Conservation (phyloP, 2,329 filamentous ascomycete genomes). For the Fusarium kyushuense region DNA sequence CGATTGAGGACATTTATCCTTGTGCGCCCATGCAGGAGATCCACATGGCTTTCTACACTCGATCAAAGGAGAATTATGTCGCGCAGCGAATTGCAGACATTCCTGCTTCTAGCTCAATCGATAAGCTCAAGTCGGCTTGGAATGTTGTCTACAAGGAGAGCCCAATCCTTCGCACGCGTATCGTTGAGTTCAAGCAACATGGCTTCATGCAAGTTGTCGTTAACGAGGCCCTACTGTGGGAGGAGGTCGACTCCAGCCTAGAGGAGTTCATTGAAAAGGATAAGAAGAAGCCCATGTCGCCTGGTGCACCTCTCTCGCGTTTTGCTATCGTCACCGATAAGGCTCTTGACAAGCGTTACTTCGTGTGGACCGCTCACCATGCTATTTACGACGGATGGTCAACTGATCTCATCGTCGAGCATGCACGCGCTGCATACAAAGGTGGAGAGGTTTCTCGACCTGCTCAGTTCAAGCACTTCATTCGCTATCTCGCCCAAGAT, state of each 20-base stretch:
- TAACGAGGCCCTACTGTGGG: slow-evolving; percentile 53
- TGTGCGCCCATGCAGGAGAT: slow-evolving; percentile 66
- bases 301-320: slow-evolving; percentile 58
- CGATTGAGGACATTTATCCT: slow-evolving; percentile 64
- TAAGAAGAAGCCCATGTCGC: slow-evolving; percentile 54
- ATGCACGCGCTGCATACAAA: slow-evolving; percentile 40
- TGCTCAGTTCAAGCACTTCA: slow-evolving; percentile 47
- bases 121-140: slow-evolving; percentile 57
- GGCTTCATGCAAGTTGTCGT: slow-evolving; percentile 61
- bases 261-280: slow-evolving; percentile 56
- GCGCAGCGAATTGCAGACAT: slow-evolving; percentile 61
- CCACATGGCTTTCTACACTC: slow-evolving; percentile 63
- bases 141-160: slow-evolving; percentile 53
- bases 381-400: slow-evolving; percentile 52
- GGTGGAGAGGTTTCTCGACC: slow-evolving; percentile 34
- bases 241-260: slow-evolving; percentile 50
- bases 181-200: slow-evolving; percentile 58
- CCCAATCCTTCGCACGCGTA: slow-evolving; percentile 60
- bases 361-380: slow-evolving; percentile 51
- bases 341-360: slow-evolving; percentile 48
- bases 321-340: slow-evolving; percentile 54
- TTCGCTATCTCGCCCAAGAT: slow-evolving; percentile 40
- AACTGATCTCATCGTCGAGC: slow-evolving; percentile 43
- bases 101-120: slow-evolving; percentile 49
- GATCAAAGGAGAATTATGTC: slow-evolving; percentile 62